Conservation (phyloP, 768 basidiomycete species). For the Coprinopsis cinerea region DNA sequence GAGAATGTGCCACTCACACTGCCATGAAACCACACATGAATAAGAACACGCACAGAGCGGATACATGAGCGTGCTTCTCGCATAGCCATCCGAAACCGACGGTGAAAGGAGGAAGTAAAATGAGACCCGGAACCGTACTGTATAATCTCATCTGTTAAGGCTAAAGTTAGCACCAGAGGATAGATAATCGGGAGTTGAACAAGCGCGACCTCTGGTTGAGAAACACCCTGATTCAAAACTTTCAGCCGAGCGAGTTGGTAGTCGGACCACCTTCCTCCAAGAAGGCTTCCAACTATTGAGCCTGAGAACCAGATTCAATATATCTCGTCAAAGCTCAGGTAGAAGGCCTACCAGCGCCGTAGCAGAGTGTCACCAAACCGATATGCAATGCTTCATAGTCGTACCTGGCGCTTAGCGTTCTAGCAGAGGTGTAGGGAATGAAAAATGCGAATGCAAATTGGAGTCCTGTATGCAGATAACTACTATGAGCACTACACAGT, state of each 20-base stretch:
- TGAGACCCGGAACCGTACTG: constrained; percentile 53
- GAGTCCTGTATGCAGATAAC: constrained; percentile 39
- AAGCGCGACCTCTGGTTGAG: constrained; percentile 58
- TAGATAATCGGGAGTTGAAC: background rate
- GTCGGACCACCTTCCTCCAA: constrained; percentile 44
- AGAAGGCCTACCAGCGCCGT: constrained; percentile 53
- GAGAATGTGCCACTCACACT: constrained; percentile 66
- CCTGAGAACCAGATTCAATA: background rate
- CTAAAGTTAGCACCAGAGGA: background rate
- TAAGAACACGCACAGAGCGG: constrained; percentile 64
- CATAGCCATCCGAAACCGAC: constrained; percentile 75
- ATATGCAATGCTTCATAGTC: constrained; percentile 62
- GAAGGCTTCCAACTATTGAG: constrained; percentile 26
- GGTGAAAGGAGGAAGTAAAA: constrained; percentile 54
- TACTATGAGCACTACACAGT: background rate
- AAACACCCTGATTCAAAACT: constrained; percentile 32
- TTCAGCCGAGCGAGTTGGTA: constrained; percentile 30
- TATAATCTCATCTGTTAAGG: constrained; percentile 66
- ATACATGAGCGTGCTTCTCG: constrained; percentile 54
- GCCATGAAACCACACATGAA: constrained; percentile 70
- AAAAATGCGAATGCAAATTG: constrained; percentile 68
- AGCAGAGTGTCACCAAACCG: constrained; percentile 72
- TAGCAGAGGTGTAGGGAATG: constrained; percentile 67
- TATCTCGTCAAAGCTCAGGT: background rate
- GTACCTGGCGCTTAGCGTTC: constrained; percentile 62